Percentiles rank a stretch among this genome's conserved stretches.
phyloP scores from a whole-genome alignment of 2,329 filamentous ascomycete genomes.

The Ascochyta pisi region DNA sequence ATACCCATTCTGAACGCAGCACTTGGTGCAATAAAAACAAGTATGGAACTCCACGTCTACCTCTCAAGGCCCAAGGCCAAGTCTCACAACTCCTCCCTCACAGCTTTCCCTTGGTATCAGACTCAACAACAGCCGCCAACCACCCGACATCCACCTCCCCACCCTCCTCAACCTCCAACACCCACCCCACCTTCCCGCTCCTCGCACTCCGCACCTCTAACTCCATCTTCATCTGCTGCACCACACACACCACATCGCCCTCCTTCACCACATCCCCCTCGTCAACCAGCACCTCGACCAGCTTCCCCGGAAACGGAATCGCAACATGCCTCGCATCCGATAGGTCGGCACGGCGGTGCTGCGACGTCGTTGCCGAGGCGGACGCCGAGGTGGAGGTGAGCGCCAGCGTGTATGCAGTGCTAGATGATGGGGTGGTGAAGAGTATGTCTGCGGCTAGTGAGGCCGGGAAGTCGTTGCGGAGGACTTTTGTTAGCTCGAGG shows the following conservation, averaged over 20 bases:
- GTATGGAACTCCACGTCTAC: no score
- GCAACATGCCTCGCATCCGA: slow-evolving; percentile 60
- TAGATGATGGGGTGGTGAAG: slow-evolving; percentile 54
- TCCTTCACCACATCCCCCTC: slow-evolving; percentile 61
- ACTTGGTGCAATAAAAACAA: no score
- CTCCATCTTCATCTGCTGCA: slow-evolving; percentile 75
- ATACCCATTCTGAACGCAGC: no score
- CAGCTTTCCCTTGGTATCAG: no score
- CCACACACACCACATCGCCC: slow-evolving; percentile 64
- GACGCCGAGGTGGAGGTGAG: slow-evolving; percentile 54
- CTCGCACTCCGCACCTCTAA: slow-evolving; percentile 64
- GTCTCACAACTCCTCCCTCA: no score
- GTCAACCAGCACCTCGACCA: slow-evolving; percentile 66
- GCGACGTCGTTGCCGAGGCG: slow-evolving; percentile 48
- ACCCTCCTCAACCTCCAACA: slow-evolving; percentile 60
- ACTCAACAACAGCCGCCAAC: slow-evolving; percentile 58
- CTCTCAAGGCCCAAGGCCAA: no score
- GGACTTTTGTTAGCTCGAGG: slow-evolving; percentile 60
- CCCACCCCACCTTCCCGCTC: slow-evolving; percentile 59
- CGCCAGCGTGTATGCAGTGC: slow-evolving; percentile 55
- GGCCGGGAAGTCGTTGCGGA: slow-evolving; percentile 66
- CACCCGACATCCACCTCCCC: slow-evolving; percentile 65
- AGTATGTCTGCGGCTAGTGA: slow-evolving; percentile 62
- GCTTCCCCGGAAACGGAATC: slow-evolving; percentile 64
- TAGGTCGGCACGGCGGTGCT: slow-evolving; percentile 59